A percentile compares a stretch with the other conserved stretches of the same genome.
These are phyloP conservation scores for Mycosphaerella arachidis DNA, from an alignment of 2,329 filamentous ascomycete species.

Conservation along the genomic window DNA sequence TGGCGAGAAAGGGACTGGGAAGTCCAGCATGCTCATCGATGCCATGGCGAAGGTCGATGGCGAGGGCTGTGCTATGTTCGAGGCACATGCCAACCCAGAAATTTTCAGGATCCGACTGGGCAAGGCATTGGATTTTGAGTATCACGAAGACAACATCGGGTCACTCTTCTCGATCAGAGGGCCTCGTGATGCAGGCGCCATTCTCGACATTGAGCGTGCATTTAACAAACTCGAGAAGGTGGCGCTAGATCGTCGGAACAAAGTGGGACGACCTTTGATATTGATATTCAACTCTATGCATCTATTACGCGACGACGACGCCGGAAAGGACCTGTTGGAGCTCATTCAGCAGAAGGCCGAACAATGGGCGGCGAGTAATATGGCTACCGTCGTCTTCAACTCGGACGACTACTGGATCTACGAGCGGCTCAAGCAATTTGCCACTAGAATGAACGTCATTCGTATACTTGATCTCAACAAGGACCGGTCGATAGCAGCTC, in stretches of 20 bases:
- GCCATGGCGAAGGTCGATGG: conserved; percentile 91
- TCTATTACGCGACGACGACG: conserved; percentile 82
- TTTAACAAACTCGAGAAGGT: conserved; percentile 98
- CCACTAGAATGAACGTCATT: conserved; percentile 91
- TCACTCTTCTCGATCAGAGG: conserved; percentile 92
- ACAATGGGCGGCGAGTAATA: conserved; percentile 87
- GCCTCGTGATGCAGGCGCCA: conserved; percentile 82
- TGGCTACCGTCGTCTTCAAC: conserved; percentile 92
- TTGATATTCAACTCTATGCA: conserved; percentile 94
- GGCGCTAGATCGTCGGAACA: conserved; percentile 65
- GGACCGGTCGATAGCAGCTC: conserved; percentile 67
- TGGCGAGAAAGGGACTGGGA: conserved; percentile 93
- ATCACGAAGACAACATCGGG: conserved; percentile 95
- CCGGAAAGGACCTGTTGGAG: conserved; percentile 89
- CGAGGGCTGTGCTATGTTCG: conserved; percentile 88
- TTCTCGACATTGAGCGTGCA: conserved; percentile 92
- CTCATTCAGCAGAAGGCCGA: conserved; percentile 93
- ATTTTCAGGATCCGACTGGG: conserved; percentile 91
- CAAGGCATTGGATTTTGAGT: conserved; percentile 93
- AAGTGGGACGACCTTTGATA: conserved; percentile 66
- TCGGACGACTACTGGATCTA: conserved; percentile 99
- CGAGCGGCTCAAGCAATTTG: conserved; percentile 85
- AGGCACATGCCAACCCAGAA: conserved; percentile 90
- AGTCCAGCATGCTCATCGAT: conserved; percentile 93
- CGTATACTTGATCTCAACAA: conserved; percentile 80